A percentile compares a stretch with the other conserved stretches of the same genome.
Evolutionary conservation across 1,284 basidiomycete genomes (phyloP).

Genomic region (Fomitopsis palustris): DNA sequence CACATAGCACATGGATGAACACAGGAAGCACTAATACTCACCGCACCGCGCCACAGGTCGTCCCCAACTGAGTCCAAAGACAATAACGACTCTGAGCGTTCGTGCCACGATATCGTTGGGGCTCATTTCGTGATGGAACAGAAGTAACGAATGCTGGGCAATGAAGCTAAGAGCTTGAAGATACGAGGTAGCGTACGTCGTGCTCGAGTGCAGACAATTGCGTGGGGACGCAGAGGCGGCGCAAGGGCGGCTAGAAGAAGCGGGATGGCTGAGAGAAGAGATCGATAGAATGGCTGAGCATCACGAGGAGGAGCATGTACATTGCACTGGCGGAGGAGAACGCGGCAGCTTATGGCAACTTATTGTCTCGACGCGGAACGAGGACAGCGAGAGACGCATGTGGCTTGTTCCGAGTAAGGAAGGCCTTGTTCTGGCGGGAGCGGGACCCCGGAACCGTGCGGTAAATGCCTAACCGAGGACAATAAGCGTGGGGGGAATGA

Average conservation of each 20-base stretch:
- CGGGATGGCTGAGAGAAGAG: neutral
- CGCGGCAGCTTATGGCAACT: conserved; percentile 6
- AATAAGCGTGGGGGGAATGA: conserved; percentile 9
- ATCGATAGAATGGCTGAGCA: neutral
- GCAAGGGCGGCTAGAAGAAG: conserved; percentile 1
- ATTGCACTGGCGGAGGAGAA: neutral
- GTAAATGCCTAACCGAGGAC: conserved; percentile 7
- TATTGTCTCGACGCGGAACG: conserved; percentile 18
- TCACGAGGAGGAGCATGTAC: neutral
- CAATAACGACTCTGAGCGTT: neutral
- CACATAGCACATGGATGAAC: neutral
- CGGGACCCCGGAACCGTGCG: conserved; percentile 9
- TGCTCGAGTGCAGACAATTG: conserved; percentile 7
- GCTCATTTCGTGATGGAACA: neutral
- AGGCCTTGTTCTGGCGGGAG: conserved; percentile 17
- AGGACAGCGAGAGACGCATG: conserved; percentile 2
- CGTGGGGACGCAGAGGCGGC: conserved; percentile 1
- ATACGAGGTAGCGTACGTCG: neutral
- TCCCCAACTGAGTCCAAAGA: neutral
- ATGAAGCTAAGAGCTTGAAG: neutral
- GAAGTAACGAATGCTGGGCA: neutral
- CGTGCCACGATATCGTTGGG: neutral
- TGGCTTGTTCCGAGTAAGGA: conserved; percentile 18
- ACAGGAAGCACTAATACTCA: neutral
- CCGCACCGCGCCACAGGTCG: neutral